Evolutionary conservation across 192 early-diverging fungal genomes (phyloP), one percentile per base, ranked within the genome.

Genomic region (Phycomyces blakesleeanus): DNA sequence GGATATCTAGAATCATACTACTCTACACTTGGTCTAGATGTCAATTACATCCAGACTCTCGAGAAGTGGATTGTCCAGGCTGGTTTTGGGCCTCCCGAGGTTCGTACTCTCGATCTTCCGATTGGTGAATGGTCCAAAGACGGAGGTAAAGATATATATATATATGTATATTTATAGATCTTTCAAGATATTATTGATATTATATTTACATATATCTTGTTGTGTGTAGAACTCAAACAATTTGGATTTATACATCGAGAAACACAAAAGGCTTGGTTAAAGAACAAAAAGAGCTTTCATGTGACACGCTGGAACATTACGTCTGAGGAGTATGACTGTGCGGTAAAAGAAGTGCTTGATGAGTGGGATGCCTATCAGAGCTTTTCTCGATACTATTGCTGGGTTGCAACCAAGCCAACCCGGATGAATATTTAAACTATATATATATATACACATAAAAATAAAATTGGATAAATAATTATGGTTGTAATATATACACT

Each of bases 171-270:
- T n/a, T n/a, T n/a, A n/a, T n/a, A n/a, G n/a, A n/a, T n/a, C n/a
- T n/a, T n/a, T n/a, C n/a, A n/a, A n/a, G n/a, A n/a, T n/a, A n/a
- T n/a, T n/a, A n/a, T n/a, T n/a, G n/a, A n/a, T n/a, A n/a, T n/a
- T n/a, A n/a, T n/a, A n/a, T n/a, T n/a, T n/a, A n/a, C n/a, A n/a
- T n/a, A n/a, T n/a, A n/a, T n/a, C n/a, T n/a, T n/a, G n/a, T n/a
- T n/a, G 6, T 65, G 20, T 26, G 14, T 61, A 71, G 73, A 75
- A 58, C 51, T 70, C 5, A 75, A 70, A n/a, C 67, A 75, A 39
- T 75, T 70, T 59, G 73, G 73, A 21, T 75, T 75, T 24, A 75
- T 75, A 37, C 69, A 75, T 37, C 64, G 69, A 42, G 73, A 75
- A 60, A 61, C 59, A 5, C 67, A 70, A 38, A 64, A 65, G 12